Evolutionary conservation across 1,284 basidiomycete genomes (phyloP).

Genomic region (Kwoniella shivajii): DNA sequence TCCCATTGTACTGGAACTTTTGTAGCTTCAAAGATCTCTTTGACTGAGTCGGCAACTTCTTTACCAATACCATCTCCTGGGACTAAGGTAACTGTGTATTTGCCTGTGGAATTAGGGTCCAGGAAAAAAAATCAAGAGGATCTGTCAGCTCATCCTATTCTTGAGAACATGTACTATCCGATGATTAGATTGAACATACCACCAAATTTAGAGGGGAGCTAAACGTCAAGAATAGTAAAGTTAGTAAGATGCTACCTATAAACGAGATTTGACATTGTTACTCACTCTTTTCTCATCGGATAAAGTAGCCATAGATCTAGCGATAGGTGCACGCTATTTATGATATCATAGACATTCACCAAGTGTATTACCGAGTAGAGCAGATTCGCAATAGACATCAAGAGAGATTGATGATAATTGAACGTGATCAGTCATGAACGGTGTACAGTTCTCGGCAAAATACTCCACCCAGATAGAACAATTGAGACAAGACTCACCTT

Average conservation of each 20-base stretch:
- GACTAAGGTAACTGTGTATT: conserved; percentile 77
- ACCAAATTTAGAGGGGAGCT: conserved; percentile 93
- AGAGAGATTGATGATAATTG: not conserved
- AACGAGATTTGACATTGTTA: conserved; percentile 7
- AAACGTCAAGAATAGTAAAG: conserved; percentile 1
- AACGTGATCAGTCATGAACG: too few species aligned
- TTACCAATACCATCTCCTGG: conserved; percentile 96
- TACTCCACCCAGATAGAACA: not conserved
- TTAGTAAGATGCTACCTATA: conserved; percentile 13
- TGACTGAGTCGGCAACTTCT: conserved; percentile 97
- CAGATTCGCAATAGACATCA: too few species aligned
- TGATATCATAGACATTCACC: not conserved
- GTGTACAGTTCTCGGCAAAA: too few species aligned
- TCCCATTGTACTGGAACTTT: conserved; percentile 99
- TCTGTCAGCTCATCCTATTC: not conserved
- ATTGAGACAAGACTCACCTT: not conserved
- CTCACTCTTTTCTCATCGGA: conserved; percentile 49
- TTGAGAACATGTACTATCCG: not conserved
- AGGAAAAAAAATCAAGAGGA: too few species aligned
- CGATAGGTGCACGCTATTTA: conserved; percentile 34
- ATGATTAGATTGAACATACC: conserved; percentile 64
- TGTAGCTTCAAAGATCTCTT: conserved; percentile 96
- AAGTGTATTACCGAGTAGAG: not conserved
- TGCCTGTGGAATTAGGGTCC: conserved; percentile 31
- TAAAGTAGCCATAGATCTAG: conserved; percentile 46